Base-by-base conservation (phyloP, 2,329 filamentous ascomycete genomes). In the Microcyclosporella mali region DNA sequence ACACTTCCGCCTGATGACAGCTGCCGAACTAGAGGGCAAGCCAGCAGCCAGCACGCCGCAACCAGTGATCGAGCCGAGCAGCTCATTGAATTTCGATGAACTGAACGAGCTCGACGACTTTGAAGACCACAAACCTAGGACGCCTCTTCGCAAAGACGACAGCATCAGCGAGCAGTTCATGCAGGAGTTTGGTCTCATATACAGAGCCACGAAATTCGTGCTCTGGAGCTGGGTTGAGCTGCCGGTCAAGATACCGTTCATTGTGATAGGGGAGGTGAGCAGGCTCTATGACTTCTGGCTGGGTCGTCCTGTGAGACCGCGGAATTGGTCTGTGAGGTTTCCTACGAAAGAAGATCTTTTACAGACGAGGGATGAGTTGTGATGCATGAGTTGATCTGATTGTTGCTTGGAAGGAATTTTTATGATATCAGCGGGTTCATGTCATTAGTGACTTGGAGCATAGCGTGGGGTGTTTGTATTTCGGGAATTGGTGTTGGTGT, bases 111-210 rank as follows among this genome's bases (percentile, higher is more conserved):
- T 57, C n/a, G 56, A 60, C 38, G 56, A 52, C 12, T 51, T 53
- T 40, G 52, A 52, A 36, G 46, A 52, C 25, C 45, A 50, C 33
- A 37, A 44, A 10, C 31, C 33, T 19, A 43, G 29, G 33, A 41
- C 12, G 37, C n/a, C 14, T 14, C 12, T 57, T 33, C 43, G 56
- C 27, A 56, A 60, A 18, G 50, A 72, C 25, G 68, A 69, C 33
- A 71, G 73, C 0, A 1, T 82, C 1, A 61, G 63, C 36, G 81
- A 88, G 16, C 67, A 72, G 6, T 71, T 90, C 49, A 69, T 71
- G 52, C 65, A 74, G 1, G 90, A 97, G 65, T 64, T 83, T 21
- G 63, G 67, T 4, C 67, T 80, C 12, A 73, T 95, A 10, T 77
- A 72, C 57, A 71, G 73, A 45, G 81, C 81, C 1, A 71, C 78